Evolutionary conservation across 139 green algal genomes (phyloP).

Genomic region (Volvox africanus): DNA sequence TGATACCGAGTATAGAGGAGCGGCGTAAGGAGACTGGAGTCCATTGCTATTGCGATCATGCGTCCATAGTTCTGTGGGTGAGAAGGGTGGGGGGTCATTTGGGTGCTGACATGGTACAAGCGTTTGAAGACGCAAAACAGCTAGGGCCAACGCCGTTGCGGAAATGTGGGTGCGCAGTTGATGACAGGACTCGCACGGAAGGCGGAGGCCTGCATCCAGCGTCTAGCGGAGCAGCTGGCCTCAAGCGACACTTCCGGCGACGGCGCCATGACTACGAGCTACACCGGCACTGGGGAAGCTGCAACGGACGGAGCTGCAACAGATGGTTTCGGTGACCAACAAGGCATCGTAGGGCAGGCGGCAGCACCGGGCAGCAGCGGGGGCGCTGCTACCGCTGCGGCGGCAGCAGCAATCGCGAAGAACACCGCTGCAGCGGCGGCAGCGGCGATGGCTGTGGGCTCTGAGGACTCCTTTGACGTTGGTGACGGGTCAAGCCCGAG

Average conservation of each 20-base stretch:
- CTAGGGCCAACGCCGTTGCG: too few species aligned
- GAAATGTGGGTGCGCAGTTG: constrained; percentile 48
- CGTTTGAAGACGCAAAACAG: too few species aligned
- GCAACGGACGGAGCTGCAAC: too few species aligned
- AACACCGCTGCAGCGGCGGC: background rate
- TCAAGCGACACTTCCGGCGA: constrained; percentile 20
- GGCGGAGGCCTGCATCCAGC: constrained; percentile 62
- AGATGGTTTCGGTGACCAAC: background rate
- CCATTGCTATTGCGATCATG: too few species aligned
- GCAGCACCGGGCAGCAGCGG: background rate
- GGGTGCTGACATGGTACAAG: too few species aligned
- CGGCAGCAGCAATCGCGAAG: background rate
- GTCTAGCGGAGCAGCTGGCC: constrained; percentile 31
- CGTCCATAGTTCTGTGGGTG: too few species aligned
- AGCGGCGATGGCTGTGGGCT: background rate
- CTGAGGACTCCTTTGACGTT: background rate
- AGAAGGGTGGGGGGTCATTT: too few species aligned
- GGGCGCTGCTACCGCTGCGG: background rate
- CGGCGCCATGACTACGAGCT: too few species aligned
- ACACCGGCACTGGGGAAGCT: too few species aligned
- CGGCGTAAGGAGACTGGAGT: too few species aligned
- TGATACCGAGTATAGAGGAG: too few species aligned
- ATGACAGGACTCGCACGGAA: constrained; percentile 68
- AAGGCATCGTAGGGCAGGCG: background rate
- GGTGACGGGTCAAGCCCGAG: constrained; percentile 12